Conservation (phyloP, 1,139 yeast species). For the Torulaspora globosa region DNA sequence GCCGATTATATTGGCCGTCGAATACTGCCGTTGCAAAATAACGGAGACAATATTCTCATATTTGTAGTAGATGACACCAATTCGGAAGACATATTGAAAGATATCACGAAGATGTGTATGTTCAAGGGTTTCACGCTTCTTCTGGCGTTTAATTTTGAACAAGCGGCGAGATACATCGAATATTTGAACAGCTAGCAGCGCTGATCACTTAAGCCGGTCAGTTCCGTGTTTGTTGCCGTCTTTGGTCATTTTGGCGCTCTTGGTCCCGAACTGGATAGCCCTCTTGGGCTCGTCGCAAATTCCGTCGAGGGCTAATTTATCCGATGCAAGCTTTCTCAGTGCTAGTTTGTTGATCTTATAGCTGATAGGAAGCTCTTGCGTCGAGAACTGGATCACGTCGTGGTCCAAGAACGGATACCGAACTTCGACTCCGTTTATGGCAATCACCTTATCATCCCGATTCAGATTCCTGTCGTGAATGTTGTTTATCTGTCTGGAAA, state of each 20-base stretch:
- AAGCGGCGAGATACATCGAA: slow-evolving; percentile 75
- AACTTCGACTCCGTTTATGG: slow-evolving; percentile 84
- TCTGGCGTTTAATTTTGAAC: slow-evolving; percentile 77
- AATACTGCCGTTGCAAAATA: slow-evolving; percentile 52
- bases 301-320: slow-evolving; percentile 45
- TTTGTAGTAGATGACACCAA: slow-evolving; percentile 77
- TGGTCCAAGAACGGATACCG: slow-evolving; percentile 85
- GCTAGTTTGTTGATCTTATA: slow-evolving; percentile 59
- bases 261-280: slow-evolving; percentile 95
- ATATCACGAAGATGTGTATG: slow-evolving; percentile 65
- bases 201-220: slow-evolving; percentile 27
- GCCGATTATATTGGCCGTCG: slow-evolving; percentile 82
- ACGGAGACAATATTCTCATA: slow-evolving; percentile 57
- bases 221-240: slow-evolving; percentile 40
- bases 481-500: slow-evolving; percentile 64
- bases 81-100: slow-evolving; percentile 64
- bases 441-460: slow-evolving; percentile 84
- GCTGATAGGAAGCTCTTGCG: slow-evolving; percentile 47
- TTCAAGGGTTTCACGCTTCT: slow-evolving; percentile 67
- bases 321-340: slow-evolving; percentile 57
- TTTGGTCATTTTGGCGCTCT: slow-evolving; percentile 75
- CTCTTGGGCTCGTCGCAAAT: slow-evolving; percentile 79
- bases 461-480: slow-evolving; percentile 79
- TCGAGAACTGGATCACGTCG: slow-evolving; percentile 52
- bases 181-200: slow-evolving; percentile 26